phyloP scores from a whole-genome alignment of 495 filamentous ascomycete genomes.

The Cryomyces minteri region DNA sequence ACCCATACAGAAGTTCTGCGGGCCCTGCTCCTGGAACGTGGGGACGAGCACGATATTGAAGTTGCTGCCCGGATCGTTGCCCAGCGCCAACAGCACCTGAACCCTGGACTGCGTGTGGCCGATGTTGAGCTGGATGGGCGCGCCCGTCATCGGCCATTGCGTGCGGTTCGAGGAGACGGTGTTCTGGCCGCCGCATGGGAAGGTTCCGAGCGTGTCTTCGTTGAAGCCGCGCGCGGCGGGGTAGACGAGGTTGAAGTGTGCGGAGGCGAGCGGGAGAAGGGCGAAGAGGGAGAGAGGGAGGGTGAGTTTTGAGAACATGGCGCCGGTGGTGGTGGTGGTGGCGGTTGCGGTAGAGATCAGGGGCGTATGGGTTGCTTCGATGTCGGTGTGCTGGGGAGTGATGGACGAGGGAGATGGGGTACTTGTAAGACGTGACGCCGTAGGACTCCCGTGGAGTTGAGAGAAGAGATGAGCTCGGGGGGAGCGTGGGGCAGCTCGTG shows the following conservation, averaged over 20 bases:
- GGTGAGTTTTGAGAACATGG: constrained; percentile 6
- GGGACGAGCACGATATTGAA: constrained; percentile 35
- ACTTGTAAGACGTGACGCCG: too few species aligned
- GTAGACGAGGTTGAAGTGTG: constrained; percentile 42
- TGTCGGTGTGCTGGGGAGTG: too few species aligned
- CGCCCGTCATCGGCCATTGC: constrained; percentile 27
- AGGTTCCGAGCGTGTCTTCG: constrained; percentile 27
- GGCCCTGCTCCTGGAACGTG: constrained; percentile 30
- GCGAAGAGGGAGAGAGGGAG: constrained; percentile 7
- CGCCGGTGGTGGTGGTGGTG: background rate
- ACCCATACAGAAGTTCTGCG: constrained; percentile 38
- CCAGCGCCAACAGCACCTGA: constrained; percentile 36
- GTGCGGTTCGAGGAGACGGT: constrained; percentile 31
- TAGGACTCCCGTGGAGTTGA: too few species aligned
- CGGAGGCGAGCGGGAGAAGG: constrained; percentile 23
- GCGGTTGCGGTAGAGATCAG: too few species aligned
- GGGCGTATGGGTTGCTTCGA: too few species aligned
- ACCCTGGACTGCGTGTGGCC: constrained; percentile 35
- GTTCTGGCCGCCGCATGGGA: constrained; percentile 38
- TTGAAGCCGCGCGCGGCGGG: constrained; percentile 36
- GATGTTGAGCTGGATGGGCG: constrained; percentile 32
- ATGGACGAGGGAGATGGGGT: too few species aligned
- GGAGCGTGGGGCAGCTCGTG: too few species aligned
- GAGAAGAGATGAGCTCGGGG: too few species aligned
- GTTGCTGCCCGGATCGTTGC: constrained; percentile 28